A percentile compares a stretch with the other conserved stretches of the same genome.
Conservation (phyloP, 306 rosid species). For the Macrotyloma uniflorum region DNA sequence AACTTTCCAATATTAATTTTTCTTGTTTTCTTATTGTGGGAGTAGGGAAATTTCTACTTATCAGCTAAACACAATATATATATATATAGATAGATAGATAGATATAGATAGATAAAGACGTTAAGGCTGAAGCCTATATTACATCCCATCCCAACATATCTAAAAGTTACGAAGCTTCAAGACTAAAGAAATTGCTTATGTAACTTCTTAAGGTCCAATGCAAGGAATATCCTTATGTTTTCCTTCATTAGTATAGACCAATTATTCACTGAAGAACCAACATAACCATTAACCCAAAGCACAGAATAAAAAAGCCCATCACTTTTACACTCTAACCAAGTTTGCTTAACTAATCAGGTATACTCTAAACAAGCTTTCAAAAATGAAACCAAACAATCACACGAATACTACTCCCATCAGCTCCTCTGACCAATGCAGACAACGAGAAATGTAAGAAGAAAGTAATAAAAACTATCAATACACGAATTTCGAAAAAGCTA, state of each 20-base stretch:
- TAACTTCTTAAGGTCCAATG: slow-evolving; percentile 19
- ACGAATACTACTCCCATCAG: background rate
- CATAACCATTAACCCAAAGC: slow-evolving; percentile 21
- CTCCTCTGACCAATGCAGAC: slow-evolving; percentile 7
- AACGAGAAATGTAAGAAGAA: background rate
- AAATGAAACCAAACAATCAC: background rate
- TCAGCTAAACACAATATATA: no score
- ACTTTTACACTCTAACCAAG: background rate
- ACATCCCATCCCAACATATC: background rate
- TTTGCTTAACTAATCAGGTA: background rate
- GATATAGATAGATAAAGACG: no score
- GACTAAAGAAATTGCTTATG: background rate
- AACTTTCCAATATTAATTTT: background rate
- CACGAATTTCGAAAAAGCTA: background rate
- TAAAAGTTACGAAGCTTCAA: background rate
- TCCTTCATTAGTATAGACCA: background rate
- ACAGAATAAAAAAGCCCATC: slow-evolving; percentile 18
- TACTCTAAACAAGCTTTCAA: background rate
- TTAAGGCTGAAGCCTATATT: background rate
- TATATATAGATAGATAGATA: no score
- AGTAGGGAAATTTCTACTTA: background rate
- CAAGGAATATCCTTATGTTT: slow-evolving; percentile 21
- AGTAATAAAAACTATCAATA: background rate
- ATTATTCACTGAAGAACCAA: slow-evolving; percentile 2
- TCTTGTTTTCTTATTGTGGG: background rate